A percentile compares a stretch with the other conserved stretches of the same genome.
Evolutionary conservation across 164 flowering plant species (phyloP).

Genomic region (Stephania japonica): DNA sequence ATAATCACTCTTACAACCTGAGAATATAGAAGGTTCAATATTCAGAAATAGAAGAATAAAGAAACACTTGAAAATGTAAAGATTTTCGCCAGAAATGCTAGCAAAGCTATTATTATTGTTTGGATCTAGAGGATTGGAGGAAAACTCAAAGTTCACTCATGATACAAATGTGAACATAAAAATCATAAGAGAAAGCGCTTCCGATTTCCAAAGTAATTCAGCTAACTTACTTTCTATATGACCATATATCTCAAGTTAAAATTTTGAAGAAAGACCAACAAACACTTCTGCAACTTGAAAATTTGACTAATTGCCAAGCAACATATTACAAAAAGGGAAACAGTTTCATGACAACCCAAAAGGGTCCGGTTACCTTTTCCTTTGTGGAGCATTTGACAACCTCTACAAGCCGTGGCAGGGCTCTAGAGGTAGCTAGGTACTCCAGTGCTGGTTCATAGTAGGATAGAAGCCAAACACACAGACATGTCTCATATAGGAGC

Average conservation of each 20-base stretch:
- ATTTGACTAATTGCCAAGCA: background rate
- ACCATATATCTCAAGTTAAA: background rate
- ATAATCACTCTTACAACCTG: conserved; percentile 94
- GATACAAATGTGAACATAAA: background rate
- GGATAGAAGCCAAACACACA: conserved; percentile 94
- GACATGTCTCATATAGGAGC: conserved; percentile 98
- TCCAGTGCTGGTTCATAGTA: conserved; percentile 91
- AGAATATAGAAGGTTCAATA: background rate
- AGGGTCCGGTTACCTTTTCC: conserved; percentile 62
- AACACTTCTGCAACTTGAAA: background rate
- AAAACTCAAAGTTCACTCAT: background rate
- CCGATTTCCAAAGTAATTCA: conserved; percentile 5
- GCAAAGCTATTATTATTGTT: background rate
- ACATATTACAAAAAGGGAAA: background rate
- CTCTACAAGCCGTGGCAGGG: conserved; percentile 68
- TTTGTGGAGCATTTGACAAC: conserved; percentile 91
- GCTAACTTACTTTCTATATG: background rate
- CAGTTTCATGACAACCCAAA: conserved; percentile 1
- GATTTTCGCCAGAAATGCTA: background rate
- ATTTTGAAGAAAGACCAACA: background rate
- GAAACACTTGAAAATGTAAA: background rate
- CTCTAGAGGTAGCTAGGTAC: conserved; percentile 74
- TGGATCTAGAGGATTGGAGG: background rate
- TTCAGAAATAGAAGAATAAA: background rate
- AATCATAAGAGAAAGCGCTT: background rate